Evolutionary conservation across 2,329 filamentous ascomycete species (phyloP), one percentile per base, ranked within the genome.

Genomic region (Colletotrichum camelliae): DNA sequence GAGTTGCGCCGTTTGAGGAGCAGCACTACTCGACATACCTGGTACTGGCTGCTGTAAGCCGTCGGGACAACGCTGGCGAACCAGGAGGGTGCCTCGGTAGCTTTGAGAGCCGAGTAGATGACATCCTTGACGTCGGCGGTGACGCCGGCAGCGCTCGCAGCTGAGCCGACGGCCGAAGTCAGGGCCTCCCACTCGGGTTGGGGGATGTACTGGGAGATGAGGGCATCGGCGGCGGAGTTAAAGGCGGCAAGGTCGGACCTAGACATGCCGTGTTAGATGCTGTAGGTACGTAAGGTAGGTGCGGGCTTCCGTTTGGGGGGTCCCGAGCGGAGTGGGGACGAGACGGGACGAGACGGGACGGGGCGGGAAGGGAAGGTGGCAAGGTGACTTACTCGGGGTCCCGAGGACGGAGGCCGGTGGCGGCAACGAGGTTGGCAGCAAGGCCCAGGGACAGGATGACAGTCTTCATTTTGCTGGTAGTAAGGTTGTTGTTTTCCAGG

Each of bases 161-260:
- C 81, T 31, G 80, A 79, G 58, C 76, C 77, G 58, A 82, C 78
- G 16, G 79, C 80, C 39, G 79, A 78, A 58, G 78, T 78, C 13
- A 81, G 62, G 43, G 75, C 76, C 55, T 71, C 75, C 71, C 80
- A 78, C 33, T 79, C 77, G 21, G 77, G 74, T 10, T 79, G 65
- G n/a, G 82, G 81, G 67, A 83, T 79, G 77, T 83, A 83, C 16
- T 78, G 67, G 27, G 80, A 79, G 35, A 83, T 80, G 27, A 83
- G 76, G 16, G 80, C 77, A 39, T 75, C 70, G 48, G 80, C 82
- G n/a, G 81, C 81, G 21, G 78, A 76, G 37, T 79, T 80, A 77
- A 83, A 83, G 61, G 65, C 70, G 31, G 61, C 70, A 10, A 62
- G 60, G 57, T 77, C 74, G 7, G 76, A 66, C 43, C 71, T 76